Evolutionary conservation across 2,329 filamentous ascomycete genomes (phyloP).

Genomic region (Cytospora mali): DNA sequence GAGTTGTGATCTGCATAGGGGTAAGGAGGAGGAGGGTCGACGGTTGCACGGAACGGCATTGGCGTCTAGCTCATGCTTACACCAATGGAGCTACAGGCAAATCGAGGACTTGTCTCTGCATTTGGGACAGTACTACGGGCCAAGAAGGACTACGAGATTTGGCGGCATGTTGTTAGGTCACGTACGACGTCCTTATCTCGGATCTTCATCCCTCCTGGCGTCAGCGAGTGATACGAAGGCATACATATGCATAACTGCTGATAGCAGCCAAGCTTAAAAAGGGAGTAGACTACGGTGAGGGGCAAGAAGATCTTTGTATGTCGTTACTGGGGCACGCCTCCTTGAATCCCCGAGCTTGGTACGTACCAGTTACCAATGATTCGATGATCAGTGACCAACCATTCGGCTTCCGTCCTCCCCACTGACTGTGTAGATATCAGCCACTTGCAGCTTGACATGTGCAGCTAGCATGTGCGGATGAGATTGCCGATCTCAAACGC

Average conservation of each 20-base stretch:
- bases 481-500: not conserved
- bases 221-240: not conserved
- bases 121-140: not conserved
- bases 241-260: not conserved
- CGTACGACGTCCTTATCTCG: slow-evolving; percentile 3
- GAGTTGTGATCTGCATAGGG: not conserved
- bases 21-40: not conserved
- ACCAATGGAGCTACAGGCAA: not conserved
- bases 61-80: not conserved
- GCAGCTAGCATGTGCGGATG: not conserved
- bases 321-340: not conserved
- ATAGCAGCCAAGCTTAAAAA: not conserved
- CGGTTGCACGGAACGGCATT: not conserved
- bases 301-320: not conserved
- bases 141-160: slow-evolving; percentile 3
- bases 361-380: not conserved
- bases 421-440: not conserved
- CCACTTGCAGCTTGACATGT: not conserved
- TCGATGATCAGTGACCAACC: not conserved
- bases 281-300: not conserved
- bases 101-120: not conserved
- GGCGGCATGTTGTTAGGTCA: slow-evolving; percentile 6
- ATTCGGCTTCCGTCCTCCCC: not conserved
- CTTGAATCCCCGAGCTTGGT: not conserved
- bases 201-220: not conserved